A percentile compares a stretch with the other conserved stretches of the same genome.
Conservation (phyloP, 352 stramenopile species). For the Phytophthora podocarpi region DNA sequence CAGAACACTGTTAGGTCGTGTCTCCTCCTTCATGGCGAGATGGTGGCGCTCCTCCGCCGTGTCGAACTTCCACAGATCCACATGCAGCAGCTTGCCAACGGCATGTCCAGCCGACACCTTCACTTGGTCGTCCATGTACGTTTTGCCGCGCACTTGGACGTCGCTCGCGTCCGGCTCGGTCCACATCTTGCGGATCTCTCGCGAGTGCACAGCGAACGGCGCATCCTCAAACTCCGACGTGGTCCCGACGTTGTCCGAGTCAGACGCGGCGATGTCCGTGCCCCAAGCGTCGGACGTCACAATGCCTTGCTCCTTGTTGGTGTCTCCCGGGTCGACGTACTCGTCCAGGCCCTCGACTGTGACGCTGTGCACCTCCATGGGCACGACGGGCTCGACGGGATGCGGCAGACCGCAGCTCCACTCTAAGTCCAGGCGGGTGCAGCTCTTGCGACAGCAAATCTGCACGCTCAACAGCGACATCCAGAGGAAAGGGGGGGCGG, state of each 20-base stretch:
- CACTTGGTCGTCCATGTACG: slow-evolving; percentile 60
- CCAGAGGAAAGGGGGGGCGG: neutral
- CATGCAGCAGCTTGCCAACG: slow-evolving; percentile 62
- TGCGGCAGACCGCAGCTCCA: slow-evolving; percentile 37
- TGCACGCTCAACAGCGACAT: slow-evolving; percentile 29
- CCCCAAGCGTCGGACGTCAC: slow-evolving; percentile 24
- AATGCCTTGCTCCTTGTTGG: slow-evolving; percentile 16
- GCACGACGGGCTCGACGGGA: too few relatives aligned
- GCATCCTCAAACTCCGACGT: slow-evolving; percentile 35
- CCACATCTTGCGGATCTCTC: slow-evolving; percentile 63
- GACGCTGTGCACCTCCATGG: slow-evolving; percentile 38
- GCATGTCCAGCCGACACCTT: slow-evolving; percentile 53
- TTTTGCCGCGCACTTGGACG: slow-evolving; percentile 59
- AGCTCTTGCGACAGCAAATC: slow-evolving; percentile 37
- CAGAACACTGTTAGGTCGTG: slow-evolving; percentile 53
- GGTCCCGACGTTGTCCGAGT: slow-evolving; percentile 12
- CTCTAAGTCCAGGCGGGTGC: slow-evolving; percentile 34
- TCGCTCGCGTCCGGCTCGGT: slow-evolving; percentile 51
- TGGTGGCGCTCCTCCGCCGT: slow-evolving; percentile 56
- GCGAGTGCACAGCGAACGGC: slow-evolving; percentile 40
- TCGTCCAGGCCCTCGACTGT: slow-evolving; percentile 41
- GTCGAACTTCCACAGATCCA: slow-evolving; percentile 66
- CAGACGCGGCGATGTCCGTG: slow-evolving; percentile 15
- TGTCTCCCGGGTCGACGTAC: slow-evolving; percentile 24
- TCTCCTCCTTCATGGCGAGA: slow-evolving; percentile 53